Conservation (phyloP, 768 basidiomycete genomes). For the Rhodotorula kratochvilovae region DNA sequence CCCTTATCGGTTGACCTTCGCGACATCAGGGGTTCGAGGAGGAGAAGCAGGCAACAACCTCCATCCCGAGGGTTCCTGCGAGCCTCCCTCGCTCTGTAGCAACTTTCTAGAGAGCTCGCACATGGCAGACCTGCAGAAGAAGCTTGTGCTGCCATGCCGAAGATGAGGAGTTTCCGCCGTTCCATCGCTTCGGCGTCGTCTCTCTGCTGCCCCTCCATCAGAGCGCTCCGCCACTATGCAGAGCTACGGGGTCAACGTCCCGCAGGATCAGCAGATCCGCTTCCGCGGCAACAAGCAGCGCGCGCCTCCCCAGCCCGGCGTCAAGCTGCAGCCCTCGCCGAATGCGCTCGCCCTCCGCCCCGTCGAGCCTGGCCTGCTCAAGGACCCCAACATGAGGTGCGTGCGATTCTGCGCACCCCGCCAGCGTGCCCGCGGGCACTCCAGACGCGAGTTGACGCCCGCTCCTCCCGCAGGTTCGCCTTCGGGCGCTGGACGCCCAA, state of each 20-base stretch:
- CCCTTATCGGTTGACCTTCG: too few species aligned
- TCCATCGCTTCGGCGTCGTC: neutral
- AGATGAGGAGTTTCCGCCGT: neutral
- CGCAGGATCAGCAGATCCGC: slow-evolving; percentile 33
- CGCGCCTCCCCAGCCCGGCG: neutral
- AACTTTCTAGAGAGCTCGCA: too few species aligned
- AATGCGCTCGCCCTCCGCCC: slow-evolving; percentile 18
- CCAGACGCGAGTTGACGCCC: neutral
- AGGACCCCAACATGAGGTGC: slow-evolving; percentile 21
- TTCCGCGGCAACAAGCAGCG: slow-evolving; percentile 15
- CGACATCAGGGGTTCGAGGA: too few species aligned
- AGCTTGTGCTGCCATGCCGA: neutral
- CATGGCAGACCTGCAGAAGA: too few species aligned
- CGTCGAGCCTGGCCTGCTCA: slow-evolving; percentile 27
- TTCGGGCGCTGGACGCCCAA: slow-evolving; percentile 54
- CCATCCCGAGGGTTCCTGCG: too few species aligned
- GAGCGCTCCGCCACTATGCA: neutral
- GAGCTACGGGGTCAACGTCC: slow-evolving; percentile 28
- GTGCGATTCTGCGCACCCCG: neutral
- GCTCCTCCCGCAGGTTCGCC: slow-evolving; percentile 4
- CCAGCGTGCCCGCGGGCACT: neutral
- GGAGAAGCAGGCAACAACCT: too few species aligned
- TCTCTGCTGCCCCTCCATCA: too few species aligned
- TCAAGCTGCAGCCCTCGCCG: slow-evolving; percentile 8
- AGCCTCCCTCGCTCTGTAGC: too few species aligned